Conservation (phyloP, 331 rosid species). For the Quercus lobata region DNA sequence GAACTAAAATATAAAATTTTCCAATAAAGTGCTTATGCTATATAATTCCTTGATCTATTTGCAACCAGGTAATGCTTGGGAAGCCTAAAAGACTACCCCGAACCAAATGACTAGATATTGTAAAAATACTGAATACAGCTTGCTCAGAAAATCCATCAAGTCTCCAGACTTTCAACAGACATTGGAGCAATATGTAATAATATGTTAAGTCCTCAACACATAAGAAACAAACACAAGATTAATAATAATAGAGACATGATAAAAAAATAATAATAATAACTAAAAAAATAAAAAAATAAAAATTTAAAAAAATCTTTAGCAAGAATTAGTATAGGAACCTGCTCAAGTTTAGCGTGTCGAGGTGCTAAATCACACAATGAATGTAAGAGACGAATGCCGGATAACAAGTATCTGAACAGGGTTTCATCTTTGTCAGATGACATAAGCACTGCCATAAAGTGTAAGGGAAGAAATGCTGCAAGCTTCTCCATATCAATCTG, state of each 20-base stretch:
- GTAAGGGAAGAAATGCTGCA: slow-evolving; percentile 74
- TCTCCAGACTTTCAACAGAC: not conserved
- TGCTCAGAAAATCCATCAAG: not conserved
- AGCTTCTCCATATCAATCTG: slow-evolving; percentile 93
- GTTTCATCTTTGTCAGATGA: slow-evolving; percentile 59
- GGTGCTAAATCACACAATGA: slow-evolving; percentile 88
- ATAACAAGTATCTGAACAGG: slow-evolving; percentile 54
- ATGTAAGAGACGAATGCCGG: slow-evolving; percentile 82
- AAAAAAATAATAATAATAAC: not conserved
- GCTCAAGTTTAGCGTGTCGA: slow-evolving; percentile 77
- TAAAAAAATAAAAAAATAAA: not conserved
- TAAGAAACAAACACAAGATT: slow-evolving; percentile 7
- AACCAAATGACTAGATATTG: no score
- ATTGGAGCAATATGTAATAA: not conserved
- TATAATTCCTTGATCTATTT: no score
- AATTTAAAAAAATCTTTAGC: not conserved
- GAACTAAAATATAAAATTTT: no score
- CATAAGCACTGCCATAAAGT: slow-evolving; percentile 62
- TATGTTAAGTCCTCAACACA: slow-evolving; percentile 4
- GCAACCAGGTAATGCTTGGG: no score
- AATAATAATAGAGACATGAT: slow-evolving; percentile 12
- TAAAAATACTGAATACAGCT: not conserved
- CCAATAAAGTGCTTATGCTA: no score
- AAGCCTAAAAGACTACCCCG: no score
- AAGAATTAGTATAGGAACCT: slow-evolving; percentile 43